Evolutionary conservation across 2,329 filamentous ascomycete species (phyloP).

Genomic region (Rachicladosporium sp.): DNA sequence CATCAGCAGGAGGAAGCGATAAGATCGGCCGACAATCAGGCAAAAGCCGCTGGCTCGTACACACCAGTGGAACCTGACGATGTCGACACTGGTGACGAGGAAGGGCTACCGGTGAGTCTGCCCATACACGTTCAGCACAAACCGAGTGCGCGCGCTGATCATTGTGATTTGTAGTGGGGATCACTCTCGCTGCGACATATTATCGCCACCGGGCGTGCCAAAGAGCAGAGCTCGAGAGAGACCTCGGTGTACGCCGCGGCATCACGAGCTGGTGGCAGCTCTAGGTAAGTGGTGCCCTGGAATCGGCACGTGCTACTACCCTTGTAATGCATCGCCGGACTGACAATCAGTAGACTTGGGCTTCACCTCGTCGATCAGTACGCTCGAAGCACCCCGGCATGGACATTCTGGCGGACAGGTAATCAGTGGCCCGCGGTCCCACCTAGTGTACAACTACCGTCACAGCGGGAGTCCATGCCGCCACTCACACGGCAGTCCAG

Average conservation of each 20-base stretch:
- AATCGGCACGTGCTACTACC: no score
- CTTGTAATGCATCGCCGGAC: no score
- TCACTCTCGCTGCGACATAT: conserved; percentile 49
- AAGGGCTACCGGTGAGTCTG: conserved; percentile 43
- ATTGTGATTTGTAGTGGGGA: conserved; percentile 40
- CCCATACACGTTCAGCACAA: neutral
- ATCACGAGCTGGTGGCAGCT: conserved; percentile 27
- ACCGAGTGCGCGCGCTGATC: neutral
- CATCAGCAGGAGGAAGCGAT: conserved; percentile 55
- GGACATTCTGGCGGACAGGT: neutral
- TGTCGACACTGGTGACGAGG: conserved; percentile 41
- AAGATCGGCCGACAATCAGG: conserved; percentile 50
- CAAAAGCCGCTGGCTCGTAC: conserved; percentile 53
- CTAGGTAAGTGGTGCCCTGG: conserved; percentile 19
- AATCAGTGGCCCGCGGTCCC: no score
- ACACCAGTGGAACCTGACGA: conserved; percentile 47
- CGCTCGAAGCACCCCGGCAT: neutral
- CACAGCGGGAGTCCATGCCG: no score
- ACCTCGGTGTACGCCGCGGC: conserved; percentile 27
- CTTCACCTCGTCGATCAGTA: neutral
- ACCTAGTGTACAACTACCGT: no score
- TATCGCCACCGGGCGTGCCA: conserved; percentile 32
- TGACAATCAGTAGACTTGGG: neutral
- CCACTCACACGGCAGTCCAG: no score
- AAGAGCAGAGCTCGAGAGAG: conserved; percentile 32